Evolutionary conservation across 768 basidiomycete genomes (phyloP).

Genomic region (Tubosaeta sp.): DNA sequence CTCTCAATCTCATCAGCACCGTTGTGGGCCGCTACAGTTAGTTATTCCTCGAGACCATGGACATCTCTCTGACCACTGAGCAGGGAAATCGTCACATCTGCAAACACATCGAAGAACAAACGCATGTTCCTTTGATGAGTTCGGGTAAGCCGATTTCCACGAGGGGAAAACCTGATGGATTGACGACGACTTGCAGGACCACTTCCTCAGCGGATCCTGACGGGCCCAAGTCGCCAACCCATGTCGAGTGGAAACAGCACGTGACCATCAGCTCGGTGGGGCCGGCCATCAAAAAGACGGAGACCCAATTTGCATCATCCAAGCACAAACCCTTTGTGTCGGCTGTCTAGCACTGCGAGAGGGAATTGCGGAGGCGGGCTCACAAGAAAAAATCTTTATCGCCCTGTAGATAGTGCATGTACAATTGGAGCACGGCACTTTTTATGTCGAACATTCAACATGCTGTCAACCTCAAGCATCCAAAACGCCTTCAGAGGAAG

Average conservation of each 20-base stretch:
- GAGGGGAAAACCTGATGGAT: not conserved
- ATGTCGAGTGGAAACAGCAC: conserved; percentile 11
- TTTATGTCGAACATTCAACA: conserved; percentile 4
- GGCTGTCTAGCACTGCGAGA: conserved; percentile 10
- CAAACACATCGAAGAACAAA: conserved; percentile 10
- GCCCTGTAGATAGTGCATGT: not conserved
- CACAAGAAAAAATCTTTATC: not conserved
- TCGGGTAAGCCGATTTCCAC: conserved; percentile 9
- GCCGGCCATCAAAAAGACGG: conserved; percentile 4
- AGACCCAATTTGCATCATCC: conserved; percentile 1
- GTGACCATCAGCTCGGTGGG: conserved; percentile 3
- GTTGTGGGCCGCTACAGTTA: conserved; percentile 18
- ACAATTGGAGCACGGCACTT: conserved; percentile 11
- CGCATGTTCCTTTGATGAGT: conserved; percentile 16
- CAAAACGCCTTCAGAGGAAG: no score
- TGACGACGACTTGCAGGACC: conserved; percentile 3
- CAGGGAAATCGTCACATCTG: conserved; percentile 13
- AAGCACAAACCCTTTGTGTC: conserved; percentile 3
- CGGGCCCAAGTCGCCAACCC: conserved; percentile 15
- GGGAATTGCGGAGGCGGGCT: no score
- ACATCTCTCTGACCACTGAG: conserved; percentile 1
- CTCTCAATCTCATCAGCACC: conserved; percentile 21
- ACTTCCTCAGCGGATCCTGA: conserved; percentile 7
- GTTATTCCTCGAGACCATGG: not conserved
- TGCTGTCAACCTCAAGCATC: no score